Base-by-base conservation (phyloP, 306 rosid species). In the Fragaria ananassa region DNA sequence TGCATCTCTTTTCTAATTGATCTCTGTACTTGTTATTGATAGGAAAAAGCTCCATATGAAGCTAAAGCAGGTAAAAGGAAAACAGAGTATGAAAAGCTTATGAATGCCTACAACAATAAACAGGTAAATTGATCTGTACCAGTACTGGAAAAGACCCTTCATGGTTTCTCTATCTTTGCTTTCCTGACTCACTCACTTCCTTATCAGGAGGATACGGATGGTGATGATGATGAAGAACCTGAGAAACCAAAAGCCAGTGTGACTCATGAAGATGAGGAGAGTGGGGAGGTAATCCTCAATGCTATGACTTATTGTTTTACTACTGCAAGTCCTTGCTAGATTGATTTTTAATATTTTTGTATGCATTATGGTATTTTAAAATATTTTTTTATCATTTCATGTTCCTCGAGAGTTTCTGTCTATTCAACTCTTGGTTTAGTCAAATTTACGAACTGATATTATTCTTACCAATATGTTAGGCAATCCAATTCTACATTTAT, bases 11-110 rank as follows among this genome's bases (percentile, higher is more conserved):
- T 42, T 29, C 60, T 44, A 6, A 61, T 74, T 19, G 14, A 11
- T 31, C 15, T 18, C 34, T 39, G 29, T 25, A 10, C 51, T 2
- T 34, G 53, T 25, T 10, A 42, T 27, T 60, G 42, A 27, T 61
- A 74, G 78, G 78, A 74, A 60, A 74, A 74, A 74, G 78, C 78
- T 45, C 78, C 78, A 29, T 74, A 74, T 61, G 78, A 74, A 74
- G 60, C 78, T 10, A 74, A 74, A 45, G 78, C 78, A 45, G 78
- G 70, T 10, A 74, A 74, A 45, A 74, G 78, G 78, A 74, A 74
- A 61, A 25, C 70, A 6, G 78, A 74, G 31, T 61, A 74, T 19
- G 78, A 74, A 74, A 74, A 74, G 47, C 60, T 61, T 27, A 45
- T 74, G 78, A 74, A 61, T 60, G 78, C 78, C 64, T 74, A 74